These are phyloP conservation scores for Allium sativum DNA, from an alignment of 106 monocot genomes.

Conservation along the genomic window DNA sequence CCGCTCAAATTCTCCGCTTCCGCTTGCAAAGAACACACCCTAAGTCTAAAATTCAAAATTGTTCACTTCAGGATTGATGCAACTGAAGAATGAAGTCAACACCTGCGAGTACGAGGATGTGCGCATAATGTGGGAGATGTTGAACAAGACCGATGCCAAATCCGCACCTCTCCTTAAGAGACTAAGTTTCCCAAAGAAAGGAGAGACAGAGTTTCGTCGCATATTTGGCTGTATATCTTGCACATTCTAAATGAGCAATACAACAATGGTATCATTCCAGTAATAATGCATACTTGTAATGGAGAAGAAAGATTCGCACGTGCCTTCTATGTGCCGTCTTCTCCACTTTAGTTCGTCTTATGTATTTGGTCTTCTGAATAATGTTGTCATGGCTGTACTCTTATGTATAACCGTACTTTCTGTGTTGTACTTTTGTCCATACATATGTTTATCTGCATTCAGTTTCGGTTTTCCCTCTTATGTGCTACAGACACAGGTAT, in stretches of 20 bases:
- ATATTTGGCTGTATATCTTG: neutral
- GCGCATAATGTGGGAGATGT: slow-evolving; percentile 41
- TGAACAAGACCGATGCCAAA: slow-evolving; percentile 8
- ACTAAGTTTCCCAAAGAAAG: neutral
- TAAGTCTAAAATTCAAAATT: neutral
- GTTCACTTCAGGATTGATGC: slow-evolving; percentile 5
- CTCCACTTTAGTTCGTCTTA: neutral
- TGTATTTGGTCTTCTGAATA: neutral
- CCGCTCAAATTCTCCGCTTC: no score
- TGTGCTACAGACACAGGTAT: no score
- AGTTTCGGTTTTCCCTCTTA: neutral
- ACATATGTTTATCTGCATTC: neutral
- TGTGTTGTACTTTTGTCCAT: neutral
- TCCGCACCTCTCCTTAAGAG: no score
- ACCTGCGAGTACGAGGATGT: slow-evolving; percentile 43
- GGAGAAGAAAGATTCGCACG: slow-evolving; percentile 4
- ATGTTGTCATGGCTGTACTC: no score
- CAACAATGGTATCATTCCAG: no score
- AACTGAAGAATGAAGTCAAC: slow-evolving; percentile 28
- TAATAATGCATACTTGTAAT: neutral
- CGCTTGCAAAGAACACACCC: no score
- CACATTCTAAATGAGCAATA: neutral
- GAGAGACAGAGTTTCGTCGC: neutral
- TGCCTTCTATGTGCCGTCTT: slow-evolving; percentile 1
- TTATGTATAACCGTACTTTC: neutral